Base-by-base conservation (phyloP, 2,329 filamentous ascomycete genomes). In the Diplocarpon mali region DNA sequence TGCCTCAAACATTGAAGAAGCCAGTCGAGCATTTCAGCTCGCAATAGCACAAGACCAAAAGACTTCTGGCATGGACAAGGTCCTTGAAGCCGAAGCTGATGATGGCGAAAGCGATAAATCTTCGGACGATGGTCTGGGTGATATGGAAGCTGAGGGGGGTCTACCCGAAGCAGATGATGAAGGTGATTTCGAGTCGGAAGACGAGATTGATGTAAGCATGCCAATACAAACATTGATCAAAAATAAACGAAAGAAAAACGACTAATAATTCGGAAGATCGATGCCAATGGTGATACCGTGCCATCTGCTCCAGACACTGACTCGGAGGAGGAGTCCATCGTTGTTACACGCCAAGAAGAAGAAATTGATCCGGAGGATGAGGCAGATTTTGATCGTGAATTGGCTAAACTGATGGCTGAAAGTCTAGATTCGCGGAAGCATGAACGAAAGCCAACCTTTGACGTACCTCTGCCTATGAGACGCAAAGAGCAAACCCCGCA, bases 371-470 rank as follows among this genome's bases (percentile, higher is more conserved):
- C 90, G 0, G 89, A 95, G 66, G 87, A 83, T 34, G 92, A 98
- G 60, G 92, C 90, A 6, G 92, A 98, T 35, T 98, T 98, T 62
- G 93, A 98, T 61, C 85, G 90, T 57, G 92, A 96, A 65, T 92
- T 95, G 63, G 89, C 92, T 31, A 95, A 94, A 65, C 85, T 98
- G 78, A 96, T 98, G 90, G 78, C 89, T 40, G 92, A 98, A 64
- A 95, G 90, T 67, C 69, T 95, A 57, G 92, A 98, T 55, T 93
- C 90, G 4, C 80, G 92, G 56, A 95, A 95, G 58, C 94, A 95
- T 55, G 92, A 98, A 60, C 85, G 92, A 50, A 95, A 95, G 66
- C 80, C 85, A 24, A 75, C 92, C 41, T 95, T 98, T 59, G 93
- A 98, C 62, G 86, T 96, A n/a, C 88, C 93, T 1, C 69, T 98